These are phyloP conservation scores for Ogataea methylovora DNA, from an alignment of 805 yeast species.

Conservation along the genomic window DNA sequence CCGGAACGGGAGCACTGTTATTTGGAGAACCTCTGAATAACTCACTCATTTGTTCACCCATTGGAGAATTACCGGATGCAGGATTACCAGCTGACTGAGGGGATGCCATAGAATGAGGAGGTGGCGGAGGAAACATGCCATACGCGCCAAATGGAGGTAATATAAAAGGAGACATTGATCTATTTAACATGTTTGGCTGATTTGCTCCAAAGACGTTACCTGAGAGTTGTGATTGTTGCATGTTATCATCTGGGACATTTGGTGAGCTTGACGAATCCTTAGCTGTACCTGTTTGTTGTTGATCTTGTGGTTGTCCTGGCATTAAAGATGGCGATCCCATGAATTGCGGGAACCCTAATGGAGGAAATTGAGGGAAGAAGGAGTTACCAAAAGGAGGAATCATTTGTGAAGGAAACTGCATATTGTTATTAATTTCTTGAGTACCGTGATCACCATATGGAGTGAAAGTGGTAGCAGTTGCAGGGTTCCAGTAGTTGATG, in stretches of 20 bases:
- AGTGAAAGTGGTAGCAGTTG: constrained; percentile 51
- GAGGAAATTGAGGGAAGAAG: constrained; percentile 25
- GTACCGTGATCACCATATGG: constrained; percentile 34
- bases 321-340: no score
- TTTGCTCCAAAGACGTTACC: no score
- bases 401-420: constrained; percentile 21
- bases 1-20: no score
- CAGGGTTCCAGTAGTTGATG: constrained; percentile 58
- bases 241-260: constrained; percentile 1
- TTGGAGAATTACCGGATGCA: neutral
- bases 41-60: no score
- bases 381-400: constrained; percentile 26
- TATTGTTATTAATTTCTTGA: no score
- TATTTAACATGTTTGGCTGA: no score
- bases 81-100: no score
- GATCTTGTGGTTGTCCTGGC: constrained; percentile 1
- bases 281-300: neutral
- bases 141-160: constrained; percentile 46
- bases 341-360: constrained; percentile 26
- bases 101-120: constrained; percentile 5
- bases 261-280: neutral
- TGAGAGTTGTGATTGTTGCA: no score
- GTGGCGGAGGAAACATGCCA: constrained; percentile 17
- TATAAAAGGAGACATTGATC: constrained; percentile 32
- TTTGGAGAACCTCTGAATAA: no score